Base-by-base conservation (phyloP, 2,329 filamentous ascomycete genomes). In the Fusarium nelsonii region DNA sequence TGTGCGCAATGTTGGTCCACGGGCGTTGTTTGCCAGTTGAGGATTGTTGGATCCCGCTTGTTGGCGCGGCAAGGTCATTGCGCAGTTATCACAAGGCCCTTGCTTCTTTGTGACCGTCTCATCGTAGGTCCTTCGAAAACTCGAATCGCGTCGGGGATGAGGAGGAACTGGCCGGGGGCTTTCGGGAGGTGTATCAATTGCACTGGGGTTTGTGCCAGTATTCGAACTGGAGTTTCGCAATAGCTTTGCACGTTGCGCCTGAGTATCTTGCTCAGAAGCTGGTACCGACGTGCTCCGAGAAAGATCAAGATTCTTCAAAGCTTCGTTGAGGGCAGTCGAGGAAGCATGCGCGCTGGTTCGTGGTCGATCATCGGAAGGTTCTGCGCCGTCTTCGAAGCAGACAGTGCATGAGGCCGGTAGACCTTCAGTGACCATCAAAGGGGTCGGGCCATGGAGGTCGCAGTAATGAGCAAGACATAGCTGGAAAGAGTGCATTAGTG, bases 381-480 rank as follows among this genome's bases (percentile, higher is more conserved):
- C 64, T 57, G 72, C 62, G 39, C 68, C 74, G 41, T 79, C 77
- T 34, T 90, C 86, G 74, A 83, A 86, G 75, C 89, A 91, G 71
- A 84, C 81, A 59, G 82, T 81, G 74, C 89, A 91, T 48, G 86
- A 83, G 14, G 88, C 85, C 3, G 88, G 87, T 15, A 90, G 79
- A 49, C 88, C 88, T 76, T 91, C 88, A 36, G 89, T 91, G 73
- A 91, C 89, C 86, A 91, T 90, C 61, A 91, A 78, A 50, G 89
- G 89, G 46, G 89, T 91, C 49, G 89, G 89, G 66, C 89, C 89
- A 79, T 91, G 89, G 67, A 87, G 83, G 77, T 91, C 89, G 83
- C 89, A 91, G 76, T 91, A 91, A 77, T 91, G 89, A 73, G 89
- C 89, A 73, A 91, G 84, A 77, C 88, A 90, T 76, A 91, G 81